phyloP scores from a whole-genome alignment of 164 flowering plant genomes.

The Litsea cubeba region DNA sequence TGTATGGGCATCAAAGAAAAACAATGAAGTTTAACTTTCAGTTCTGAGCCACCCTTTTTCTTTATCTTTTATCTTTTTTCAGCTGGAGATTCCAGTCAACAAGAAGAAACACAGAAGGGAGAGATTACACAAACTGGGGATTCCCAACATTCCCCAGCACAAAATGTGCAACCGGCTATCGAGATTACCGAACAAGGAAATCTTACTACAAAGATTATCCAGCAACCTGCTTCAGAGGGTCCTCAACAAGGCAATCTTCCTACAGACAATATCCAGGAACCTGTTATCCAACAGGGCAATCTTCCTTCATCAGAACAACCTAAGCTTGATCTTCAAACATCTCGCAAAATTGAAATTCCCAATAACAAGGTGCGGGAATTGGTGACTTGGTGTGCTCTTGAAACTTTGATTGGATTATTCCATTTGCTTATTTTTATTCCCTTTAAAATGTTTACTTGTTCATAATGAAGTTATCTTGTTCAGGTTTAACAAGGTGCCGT shows the following conservation, averaged over 20 bases:
- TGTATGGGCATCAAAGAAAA: not conserved
- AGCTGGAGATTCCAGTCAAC: conserved; percentile 47
- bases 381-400: not conserved
- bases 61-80: conserved; percentile 4
- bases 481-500: too few species aligned
- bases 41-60: not conserved
- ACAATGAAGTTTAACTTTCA: not conserved
- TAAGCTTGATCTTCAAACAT: conserved; percentile 17
- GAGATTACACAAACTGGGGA: conserved; percentile 20
- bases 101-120: not conserved
- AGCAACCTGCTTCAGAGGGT: conserved; percentile 15
- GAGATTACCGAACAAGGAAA: conserved; percentile 31
- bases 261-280: conserved; percentile 16
- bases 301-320: conserved; percentile 22
- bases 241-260: conserved; percentile 26
- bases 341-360: conserved; percentile 82
- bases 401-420: not conserved
- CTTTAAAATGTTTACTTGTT: not conserved
- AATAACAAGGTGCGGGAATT: conserved; percentile 61
- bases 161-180: conserved; percentile 9
- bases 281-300: conserved; percentile 27
- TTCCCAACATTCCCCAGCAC: conserved; percentile 9
- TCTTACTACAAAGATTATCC: conserved; percentile 19
- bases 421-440: not conserved
- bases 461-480: not conserved